Evolutionary conservation across 352 stramenopile genomes (phyloP), one percentile per base, ranked within the genome.

Genomic region (Phytophthora chlamydospora): DNA sequence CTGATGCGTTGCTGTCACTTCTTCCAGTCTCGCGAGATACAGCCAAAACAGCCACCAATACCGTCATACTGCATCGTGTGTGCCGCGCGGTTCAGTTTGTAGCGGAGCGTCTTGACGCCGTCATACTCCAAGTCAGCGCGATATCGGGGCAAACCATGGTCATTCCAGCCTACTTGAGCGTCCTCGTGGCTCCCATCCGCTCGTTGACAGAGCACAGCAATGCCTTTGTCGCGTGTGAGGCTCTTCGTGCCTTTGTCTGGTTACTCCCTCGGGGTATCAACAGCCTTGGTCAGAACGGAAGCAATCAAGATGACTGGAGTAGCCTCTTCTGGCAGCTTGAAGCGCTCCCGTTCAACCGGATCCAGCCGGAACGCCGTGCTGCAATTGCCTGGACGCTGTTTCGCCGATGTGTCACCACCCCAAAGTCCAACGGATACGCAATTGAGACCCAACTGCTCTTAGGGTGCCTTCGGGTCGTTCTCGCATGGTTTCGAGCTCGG

Each of bases 241-340:
- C 73, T 44, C 68, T 94, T 19, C 66, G 78, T 16, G 83, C 81
- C 1, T 78, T 89, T 38, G 79, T 94, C 16, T 94, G 85, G 85
- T 63, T 94, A 29, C 59, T 94, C 8, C 81, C 81, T 1, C 81
- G 84, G 13, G 31, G 47, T 35, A 24, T 21, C 46, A 16, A 13
- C 10, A 41, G 16, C 34, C 14, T 13, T 27, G 34, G 38, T 13
- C 14, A 43, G 11, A 48, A 8, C 29, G 39, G 32, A 3, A 62
- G 64, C 12, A 52, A 29, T n/a, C n/a, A 44, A 29, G 66, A 74
- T 13, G 60, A 55, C 32, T 90, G 79, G 77, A 41, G 56, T 12
- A 62, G 36, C 27, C 69, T 94, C 29, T 71, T 85, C 53, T 32
- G 42, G n/a, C 70, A 76, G 0, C 74, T 94, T 6, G 49, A 72